Conservation (phyloP, 2,329 filamentous ascomycete species). For the Bimuria novae-zelandiae region DNA sequence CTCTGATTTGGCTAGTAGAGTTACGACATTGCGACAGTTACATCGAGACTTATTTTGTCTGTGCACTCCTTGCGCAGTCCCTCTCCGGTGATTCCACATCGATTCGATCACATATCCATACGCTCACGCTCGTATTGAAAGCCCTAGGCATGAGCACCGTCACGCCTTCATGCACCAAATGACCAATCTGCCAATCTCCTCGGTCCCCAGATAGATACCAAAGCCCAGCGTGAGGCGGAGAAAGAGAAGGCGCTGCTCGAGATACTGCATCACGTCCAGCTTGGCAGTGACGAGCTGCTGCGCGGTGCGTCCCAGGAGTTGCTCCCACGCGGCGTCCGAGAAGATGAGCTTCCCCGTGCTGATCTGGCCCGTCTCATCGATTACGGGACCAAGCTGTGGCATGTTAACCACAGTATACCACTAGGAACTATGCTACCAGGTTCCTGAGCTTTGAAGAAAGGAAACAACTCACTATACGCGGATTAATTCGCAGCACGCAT, state of each 20-base stretch:
- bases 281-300: constrained; percentile 50
- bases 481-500: constrained; percentile 48
- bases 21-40: too few relatives aligned
- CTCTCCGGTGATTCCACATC: too few relatives aligned
- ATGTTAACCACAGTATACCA: neutral
- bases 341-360: constrained; percentile 59
- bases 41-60: too few relatives aligned
- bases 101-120: too few relatives aligned
- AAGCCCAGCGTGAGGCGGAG: constrained; percentile 60
- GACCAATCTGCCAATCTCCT: constrained; percentile 33
- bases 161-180: constrained; percentile 39
- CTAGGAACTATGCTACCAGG: too few relatives aligned
- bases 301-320: constrained; percentile 53
- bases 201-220: constrained; percentile 54
- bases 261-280: constrained; percentile 49
- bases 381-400: constrained; percentile 46
- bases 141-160: neutral
- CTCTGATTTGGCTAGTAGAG: neutral
- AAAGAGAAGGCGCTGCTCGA: constrained; percentile 59
- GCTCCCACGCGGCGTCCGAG: constrained; percentile 57
- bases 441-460: neutral
- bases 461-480: constrained; percentile 41
- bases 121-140: too few relatives aligned
- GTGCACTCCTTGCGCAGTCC: too few relatives aligned
- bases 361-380: constrained; percentile 63